These are phyloP conservation scores for Lachancea nothofagi DNA, from an alignment of 805 yeast genomes.

Conservation along the genomic window DNA sequence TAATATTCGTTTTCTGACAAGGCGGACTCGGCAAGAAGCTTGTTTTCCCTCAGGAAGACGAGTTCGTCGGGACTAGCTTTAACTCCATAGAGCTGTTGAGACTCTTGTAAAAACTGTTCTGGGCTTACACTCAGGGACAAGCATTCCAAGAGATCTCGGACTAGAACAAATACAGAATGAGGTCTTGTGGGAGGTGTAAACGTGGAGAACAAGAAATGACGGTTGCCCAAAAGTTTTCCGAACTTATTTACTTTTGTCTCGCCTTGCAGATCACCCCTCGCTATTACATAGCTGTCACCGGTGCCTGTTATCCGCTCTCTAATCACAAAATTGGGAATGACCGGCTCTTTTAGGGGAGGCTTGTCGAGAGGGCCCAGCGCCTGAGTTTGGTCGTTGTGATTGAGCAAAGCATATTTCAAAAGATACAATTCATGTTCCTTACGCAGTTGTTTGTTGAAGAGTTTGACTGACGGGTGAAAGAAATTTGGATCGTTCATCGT, in stretches of 20 bases:
- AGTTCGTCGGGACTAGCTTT: slow-evolving; percentile 36
- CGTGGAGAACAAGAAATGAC: slow-evolving; percentile 37
- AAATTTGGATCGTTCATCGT: too few species aligned
- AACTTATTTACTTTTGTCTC: slow-evolving; percentile 39
- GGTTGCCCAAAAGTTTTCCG: slow-evolving; percentile 37
- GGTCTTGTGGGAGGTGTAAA: slow-evolving; percentile 39
- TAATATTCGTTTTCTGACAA: slow-evolving; percentile 22
- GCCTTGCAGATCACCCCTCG: slow-evolving; percentile 39
- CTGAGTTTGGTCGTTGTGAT: slow-evolving; percentile 12
- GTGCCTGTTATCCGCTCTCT: slow-evolving; percentile 18
- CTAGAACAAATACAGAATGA: slow-evolving; percentile 35
- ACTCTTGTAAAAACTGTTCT: slow-evolving; percentile 39
- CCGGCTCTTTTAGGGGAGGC: slow-evolving; percentile 16
- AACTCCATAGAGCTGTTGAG: slow-evolving; percentile 35
- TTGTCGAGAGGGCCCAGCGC: slow-evolving; percentile 16
- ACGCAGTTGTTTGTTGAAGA: slow-evolving; percentile 1
- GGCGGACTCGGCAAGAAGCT: slow-evolving; percentile 25
- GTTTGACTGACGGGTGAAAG: background rate
- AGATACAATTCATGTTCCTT: slow-evolving; percentile 22
- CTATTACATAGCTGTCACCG: slow-evolving; percentile 17
- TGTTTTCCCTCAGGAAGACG: slow-evolving; percentile 32
- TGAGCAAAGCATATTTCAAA: slow-evolving; percentile 21
- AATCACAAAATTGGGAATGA: slow-evolving; percentile 9
- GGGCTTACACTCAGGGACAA: slow-evolving; percentile 47
- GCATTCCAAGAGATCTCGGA: slow-evolving; percentile 26